Evolutionary conservation across 1,284 basidiomycete genomes (phyloP), one percentile per base, ranked within the genome.

Genomic region (Microbotryum saponariae): DNA sequence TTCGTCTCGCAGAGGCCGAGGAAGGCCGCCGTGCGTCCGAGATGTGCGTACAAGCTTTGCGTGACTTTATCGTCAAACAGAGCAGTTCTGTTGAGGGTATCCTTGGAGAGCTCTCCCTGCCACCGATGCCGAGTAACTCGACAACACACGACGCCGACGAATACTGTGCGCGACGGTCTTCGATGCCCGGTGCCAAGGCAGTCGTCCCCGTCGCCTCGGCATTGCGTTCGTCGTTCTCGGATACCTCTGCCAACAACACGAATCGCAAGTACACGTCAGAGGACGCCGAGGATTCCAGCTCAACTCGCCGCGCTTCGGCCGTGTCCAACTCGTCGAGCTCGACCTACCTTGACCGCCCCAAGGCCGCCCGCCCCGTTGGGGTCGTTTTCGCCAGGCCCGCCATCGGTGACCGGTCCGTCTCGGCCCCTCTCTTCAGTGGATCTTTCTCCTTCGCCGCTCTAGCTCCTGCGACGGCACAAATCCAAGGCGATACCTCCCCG

Each of bases 1-100:
- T 65, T 44, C 67, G 70, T 59, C 70, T 74, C 37, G 67, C 74
- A 31, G 90, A 93, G 71, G 81, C 85, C 2, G 86, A 83, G 62
- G 91, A 96, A 74, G 89, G 88, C 3, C 81, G 84, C 51, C 84
- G 88, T 71, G 91, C 91, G 9, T 88, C 86, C n/a, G 91, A 96
- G 68, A 82, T 81, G 3, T 92, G 89, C 72, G 84, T 88, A 63
- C 83, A 82, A 59, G 88, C 87, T 0, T 77, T 96, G 44, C 81
- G 90, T 46, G 86, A 86, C 59, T 96, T 91, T 73, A 91, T 96
- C 69, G 83, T 85, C 1, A 63, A 63, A 33, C 66, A 62, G 62
- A 65, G 50, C 37, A 48, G 49, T 21, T 51, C 63, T 52, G 21
- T 46, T 51, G 56, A 23, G 6, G 60, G 44, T 25, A 75, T 72